Evolutionary conservation across 805 yeast genomes (phyloP).

Genomic region (Wickerhamomyces ciferrii): DNA sequence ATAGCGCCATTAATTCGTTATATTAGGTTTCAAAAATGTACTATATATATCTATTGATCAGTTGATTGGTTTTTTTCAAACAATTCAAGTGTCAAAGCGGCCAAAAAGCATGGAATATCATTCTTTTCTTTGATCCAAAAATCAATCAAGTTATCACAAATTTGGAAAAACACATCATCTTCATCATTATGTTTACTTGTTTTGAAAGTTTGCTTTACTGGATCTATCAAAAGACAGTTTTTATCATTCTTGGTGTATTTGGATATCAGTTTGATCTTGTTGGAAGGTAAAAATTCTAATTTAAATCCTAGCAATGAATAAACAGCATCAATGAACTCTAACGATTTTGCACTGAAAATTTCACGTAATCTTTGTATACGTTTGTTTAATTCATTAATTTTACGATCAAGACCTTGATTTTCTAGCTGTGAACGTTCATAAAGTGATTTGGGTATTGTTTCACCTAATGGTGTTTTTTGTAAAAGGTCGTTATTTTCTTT

Average conservation of each 20-base stretch:
- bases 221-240: slow-evolving; percentile 52
- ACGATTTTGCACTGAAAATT: slow-evolving; percentile 59
- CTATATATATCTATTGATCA: background rate
- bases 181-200: slow-evolving; percentile 35
- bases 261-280: slow-evolving; percentile 50
- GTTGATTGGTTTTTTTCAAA: slow-evolving; percentile 35
- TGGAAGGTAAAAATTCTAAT: slow-evolving; percentile 57
- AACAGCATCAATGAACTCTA: slow-evolving; percentile 64
- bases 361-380: slow-evolving; percentile 46
- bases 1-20: background rate
- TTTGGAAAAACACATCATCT: slow-evolving; percentile 22
- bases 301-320: slow-evolving; percentile 67
- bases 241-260: slow-evolving; percentile 33
- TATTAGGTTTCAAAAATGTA: no score
- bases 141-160: slow-evolving; percentile 46
- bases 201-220: slow-evolving; percentile 47
- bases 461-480: slow-evolving; percentile 17
- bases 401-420: slow-evolving; percentile 38
- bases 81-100: slow-evolving; percentile 66
- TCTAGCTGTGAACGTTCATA: slow-evolving; percentile 60
- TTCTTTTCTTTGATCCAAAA: slow-evolving; percentile 65
- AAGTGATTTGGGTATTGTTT: slow-evolving; percentile 51
- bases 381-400: slow-evolving; percentile 45
- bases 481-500: slow-evolving; percentile 57
- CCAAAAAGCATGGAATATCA: slow-evolving; percentile 73